Conservation (phyloP, 176 grass and related monocot genomes). For the Phoenix dactylifera region DNA sequence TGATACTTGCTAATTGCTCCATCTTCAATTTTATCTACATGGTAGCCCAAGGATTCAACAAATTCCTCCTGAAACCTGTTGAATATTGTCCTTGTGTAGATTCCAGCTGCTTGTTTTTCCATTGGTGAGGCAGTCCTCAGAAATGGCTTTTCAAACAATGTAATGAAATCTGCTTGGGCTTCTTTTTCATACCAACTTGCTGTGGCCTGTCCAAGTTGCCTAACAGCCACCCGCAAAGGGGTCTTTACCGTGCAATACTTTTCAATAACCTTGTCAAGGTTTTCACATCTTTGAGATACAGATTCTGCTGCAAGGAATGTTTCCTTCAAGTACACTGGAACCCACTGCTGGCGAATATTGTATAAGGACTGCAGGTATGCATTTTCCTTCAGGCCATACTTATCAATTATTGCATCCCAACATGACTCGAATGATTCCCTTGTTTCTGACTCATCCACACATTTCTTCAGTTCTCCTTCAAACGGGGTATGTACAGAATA, state of each 20-base stretch:
- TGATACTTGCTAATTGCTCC: constrained; percentile 35
- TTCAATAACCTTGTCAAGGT: constrained; percentile 61
- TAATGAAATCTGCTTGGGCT: constrained; percentile 62
- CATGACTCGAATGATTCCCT: constrained; percentile 63
- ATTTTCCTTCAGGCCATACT: constrained; percentile 55
- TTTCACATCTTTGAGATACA: constrained; percentile 34
- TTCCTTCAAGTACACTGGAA: constrained; percentile 50
- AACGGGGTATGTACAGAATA: constrained; percentile 43
- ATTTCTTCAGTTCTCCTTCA: constrained; percentile 54
- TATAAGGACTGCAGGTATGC: constrained; percentile 62
- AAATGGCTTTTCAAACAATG: constrained; percentile 51
- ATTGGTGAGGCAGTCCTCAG: constrained; percentile 73
- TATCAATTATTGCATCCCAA: constrained; percentile 48
- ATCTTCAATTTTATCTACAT: constrained; percentile 72
- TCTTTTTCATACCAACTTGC: constrained; percentile 47
- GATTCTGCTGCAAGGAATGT: constrained; percentile 50
- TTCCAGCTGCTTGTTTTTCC: constrained; percentile 55
- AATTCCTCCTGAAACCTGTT: constrained; percentile 81
- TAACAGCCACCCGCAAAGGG: constrained; percentile 44
- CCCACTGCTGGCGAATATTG: constrained; percentile 64
- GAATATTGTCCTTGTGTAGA: constrained; percentile 78
- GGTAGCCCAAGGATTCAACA: constrained; percentile 75
- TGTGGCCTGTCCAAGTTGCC: constrained; percentile 50
- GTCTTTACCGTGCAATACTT: constrained; percentile 59
- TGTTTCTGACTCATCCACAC: constrained; percentile 52